A percentile compares a stretch with the other conserved stretches of the same genome.
Evolutionary conservation across 148 eudicot genomes (phyloP).

Genomic region (Nyssa sinensis): DNA sequence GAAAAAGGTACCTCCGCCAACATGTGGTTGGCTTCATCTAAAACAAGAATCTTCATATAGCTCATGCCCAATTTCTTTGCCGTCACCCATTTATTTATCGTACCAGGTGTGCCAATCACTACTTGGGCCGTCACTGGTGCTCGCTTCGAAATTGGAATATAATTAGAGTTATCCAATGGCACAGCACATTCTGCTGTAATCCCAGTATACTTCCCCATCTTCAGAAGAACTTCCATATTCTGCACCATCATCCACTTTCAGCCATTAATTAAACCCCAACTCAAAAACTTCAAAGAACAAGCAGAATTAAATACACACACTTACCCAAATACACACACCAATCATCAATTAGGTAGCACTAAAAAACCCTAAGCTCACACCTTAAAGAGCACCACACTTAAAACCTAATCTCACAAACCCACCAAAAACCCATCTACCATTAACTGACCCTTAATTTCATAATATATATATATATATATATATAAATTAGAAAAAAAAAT

Average conservation of each 20-base stretch:
- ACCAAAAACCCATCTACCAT: background rate
- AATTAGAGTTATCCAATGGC: conserved; percentile 51
- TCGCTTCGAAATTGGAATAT: conserved; percentile 46
- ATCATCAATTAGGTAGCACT: background rate
- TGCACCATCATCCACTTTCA: conserved; percentile 24
- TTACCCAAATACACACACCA: background rate
- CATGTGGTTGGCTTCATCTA: conserved; percentile 97
- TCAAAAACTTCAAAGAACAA: background rate
- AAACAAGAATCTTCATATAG: conserved; percentile 85
- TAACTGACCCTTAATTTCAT: background rate
- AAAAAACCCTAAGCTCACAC: background rate
- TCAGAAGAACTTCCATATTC: conserved; percentile 85
- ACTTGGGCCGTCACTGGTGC: conserved; percentile 68
- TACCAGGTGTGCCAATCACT: conserved; percentile 89
- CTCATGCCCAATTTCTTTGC: conserved; percentile 54
- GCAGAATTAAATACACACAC: background rate
- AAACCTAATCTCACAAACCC: background rate
- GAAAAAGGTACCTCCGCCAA: conserved; percentile 62
- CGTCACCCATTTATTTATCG: conserved; percentile 56
- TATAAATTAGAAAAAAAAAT: background rate
- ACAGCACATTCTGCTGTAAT: conserved; percentile 72
- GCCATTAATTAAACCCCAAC: background rate
- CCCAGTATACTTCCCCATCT: conserved; percentile 81
- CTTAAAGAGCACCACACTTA: background rate
- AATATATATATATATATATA: no score